A percentile compares a stretch with the other conserved stretches of the same genome.
Conservation (phyloP, 495 filamentous ascomycete genomes). For the Tuber melanosporum region DNA sequence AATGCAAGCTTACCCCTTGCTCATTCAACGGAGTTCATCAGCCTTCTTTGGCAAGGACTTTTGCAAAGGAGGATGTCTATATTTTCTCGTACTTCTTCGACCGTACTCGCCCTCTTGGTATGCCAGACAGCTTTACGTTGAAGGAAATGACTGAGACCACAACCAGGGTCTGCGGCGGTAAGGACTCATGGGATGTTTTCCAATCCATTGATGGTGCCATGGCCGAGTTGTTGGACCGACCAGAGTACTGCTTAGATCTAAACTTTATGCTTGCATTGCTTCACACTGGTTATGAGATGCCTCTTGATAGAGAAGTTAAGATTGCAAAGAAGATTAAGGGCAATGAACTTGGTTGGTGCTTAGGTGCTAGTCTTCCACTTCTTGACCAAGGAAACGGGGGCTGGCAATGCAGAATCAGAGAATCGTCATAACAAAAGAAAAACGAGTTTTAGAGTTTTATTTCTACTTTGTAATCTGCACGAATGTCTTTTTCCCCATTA, state of each 20-base stretch:
- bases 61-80: constrained; percentile 84
- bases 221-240: constrained; percentile 66
- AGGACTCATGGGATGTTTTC: constrained; percentile 71
- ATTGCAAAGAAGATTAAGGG: constrained; percentile 98
- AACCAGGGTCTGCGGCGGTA: constrained; percentile 73
- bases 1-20: constrained; percentile 78
- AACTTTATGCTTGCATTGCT: constrained; percentile 90
- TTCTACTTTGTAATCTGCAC: not conserved
- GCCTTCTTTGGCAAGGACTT: constrained; percentile 85
- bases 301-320: constrained; percentile 86
- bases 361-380: constrained; percentile 82
- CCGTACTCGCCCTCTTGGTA: constrained; percentile 80
- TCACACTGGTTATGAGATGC: constrained; percentile 98
- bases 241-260: constrained; percentile 87
- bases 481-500: not conserved
- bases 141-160: constrained; percentile 79
- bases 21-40: constrained; percentile 97
- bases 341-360: constrained; percentile 95
- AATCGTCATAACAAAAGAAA: constrained; percentile 48
- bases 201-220: constrained; percentile 63
- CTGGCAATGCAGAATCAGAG: constrained; percentile 67
- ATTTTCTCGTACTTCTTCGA: constrained; percentile 98
- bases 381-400: constrained; percentile 61
- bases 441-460: not conserved
- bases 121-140: constrained; percentile 91